Percentiles rank a stretch among this genome's conserved stretches.
phyloP scores from a whole-genome alignment of 2,329 filamentous ascomycete genomes.

The Knufia fluminis region DNA sequence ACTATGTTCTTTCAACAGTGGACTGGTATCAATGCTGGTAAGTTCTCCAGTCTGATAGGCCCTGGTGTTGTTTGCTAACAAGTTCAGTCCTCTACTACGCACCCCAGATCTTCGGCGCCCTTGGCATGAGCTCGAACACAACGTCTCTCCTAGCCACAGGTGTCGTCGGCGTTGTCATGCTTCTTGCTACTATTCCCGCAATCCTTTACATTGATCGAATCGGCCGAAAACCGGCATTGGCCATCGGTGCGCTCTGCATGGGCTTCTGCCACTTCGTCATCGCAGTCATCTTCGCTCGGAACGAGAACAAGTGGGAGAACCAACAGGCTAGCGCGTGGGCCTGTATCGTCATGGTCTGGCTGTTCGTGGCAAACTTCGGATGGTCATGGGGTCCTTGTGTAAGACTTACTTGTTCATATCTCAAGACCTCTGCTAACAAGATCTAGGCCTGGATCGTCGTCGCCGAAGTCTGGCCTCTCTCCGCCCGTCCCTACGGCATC shows the following conservation, averaged over 20 bases:
- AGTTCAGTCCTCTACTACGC: constrained; percentile 37
- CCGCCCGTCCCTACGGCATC: constrained; percentile 60
- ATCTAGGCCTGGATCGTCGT: constrained; percentile 65
- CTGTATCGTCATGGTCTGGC: constrained; percentile 51
- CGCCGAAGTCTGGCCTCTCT: constrained; percentile 65
- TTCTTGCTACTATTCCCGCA: constrained; percentile 33
- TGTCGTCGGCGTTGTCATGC: constrained; percentile 33
- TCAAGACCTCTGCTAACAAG: too few species aligned
- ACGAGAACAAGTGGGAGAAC: constrained; percentile 48
- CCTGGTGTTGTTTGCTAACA: constrained; percentile 13
- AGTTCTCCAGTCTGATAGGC: constrained; percentile 20
- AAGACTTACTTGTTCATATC: too few species aligned
- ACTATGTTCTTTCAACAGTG: constrained; percentile 39
- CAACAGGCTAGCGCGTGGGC: constrained; percentile 60
- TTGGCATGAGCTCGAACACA: constrained; percentile 28
- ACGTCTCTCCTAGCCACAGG: constrained; percentile 31
- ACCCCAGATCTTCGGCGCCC: constrained; percentile 9
- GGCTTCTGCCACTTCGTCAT: constrained; percentile 62
- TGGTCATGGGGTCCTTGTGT: too few species aligned
- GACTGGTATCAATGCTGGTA: constrained; percentile 35
- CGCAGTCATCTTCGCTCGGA: constrained; percentile 57
- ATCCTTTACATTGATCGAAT: constrained; percentile 34
- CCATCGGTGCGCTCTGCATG: constrained; percentile 57
- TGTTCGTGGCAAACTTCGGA: constrained; percentile 27
- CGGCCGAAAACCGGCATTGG: constrained; percentile 33